phyloP scores from a whole-genome alignment of 1,284 basidiomycete genomes.

The Leccinum pseudoinsigne region DNA sequence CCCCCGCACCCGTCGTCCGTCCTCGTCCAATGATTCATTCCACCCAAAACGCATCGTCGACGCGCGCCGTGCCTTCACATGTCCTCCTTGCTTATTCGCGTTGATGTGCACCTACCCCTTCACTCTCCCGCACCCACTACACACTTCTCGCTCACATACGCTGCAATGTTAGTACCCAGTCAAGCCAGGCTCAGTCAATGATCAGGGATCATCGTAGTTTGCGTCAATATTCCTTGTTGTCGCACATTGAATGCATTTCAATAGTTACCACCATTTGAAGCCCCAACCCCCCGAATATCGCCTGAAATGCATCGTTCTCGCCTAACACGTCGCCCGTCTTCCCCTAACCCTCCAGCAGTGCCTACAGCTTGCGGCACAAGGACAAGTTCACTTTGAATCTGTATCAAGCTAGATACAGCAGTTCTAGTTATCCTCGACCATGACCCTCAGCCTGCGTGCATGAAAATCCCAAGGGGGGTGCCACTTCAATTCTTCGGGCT shows the following conservation, averaged over 20 bases:
- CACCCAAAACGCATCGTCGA: not conserved
- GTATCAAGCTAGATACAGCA: too few species aligned
- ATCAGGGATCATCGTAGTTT: not conserved
- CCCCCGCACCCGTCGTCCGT: not conserved
- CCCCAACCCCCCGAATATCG: not conserved
- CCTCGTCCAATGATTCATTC: not conserved
- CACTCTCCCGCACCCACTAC: not conserved
- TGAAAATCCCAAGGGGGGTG: not conserved
- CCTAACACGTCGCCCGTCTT: not conserved
- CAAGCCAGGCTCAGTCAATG: not conserved
- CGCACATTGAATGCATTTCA: not conserved
- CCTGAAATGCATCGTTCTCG: not conserved
- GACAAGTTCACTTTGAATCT: not conserved
- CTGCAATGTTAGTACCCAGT: not conserved
- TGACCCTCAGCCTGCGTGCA: not conserved
- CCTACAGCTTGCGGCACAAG: not conserved
- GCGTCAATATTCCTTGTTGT: not conserved
- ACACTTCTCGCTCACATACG: not conserved
- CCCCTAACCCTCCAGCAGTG: not conserved
- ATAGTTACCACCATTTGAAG: not conserved
- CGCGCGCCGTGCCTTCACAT: not conserved
- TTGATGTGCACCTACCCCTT: too few species aligned
- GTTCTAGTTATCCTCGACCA: not conserved
- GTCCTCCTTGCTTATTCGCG: not conserved
- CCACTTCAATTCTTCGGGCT: not conserved